Conservation (phyloP, 164 flowering plant genomes). For the Dillenia turbinata region DNA sequence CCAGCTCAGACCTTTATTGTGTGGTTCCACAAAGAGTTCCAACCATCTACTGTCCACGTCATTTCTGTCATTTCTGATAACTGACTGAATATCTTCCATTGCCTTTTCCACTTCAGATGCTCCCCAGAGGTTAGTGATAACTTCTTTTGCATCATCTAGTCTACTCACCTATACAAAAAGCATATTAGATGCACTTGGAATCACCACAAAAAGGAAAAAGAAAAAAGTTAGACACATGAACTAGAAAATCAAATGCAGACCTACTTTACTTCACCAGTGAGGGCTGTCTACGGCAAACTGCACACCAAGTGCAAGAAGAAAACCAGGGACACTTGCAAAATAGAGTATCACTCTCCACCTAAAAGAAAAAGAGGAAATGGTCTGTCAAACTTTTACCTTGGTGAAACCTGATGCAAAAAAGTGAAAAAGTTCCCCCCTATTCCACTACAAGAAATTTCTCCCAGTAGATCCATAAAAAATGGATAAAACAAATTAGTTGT, state of each 20-base stretch:
- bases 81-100: slow-evolving; percentile 66
- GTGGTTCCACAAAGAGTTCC: slow-evolving; percentile 68
- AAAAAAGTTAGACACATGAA: neutral
- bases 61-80: slow-evolving; percentile 46
- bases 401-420: neutral
- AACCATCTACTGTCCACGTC: slow-evolving; percentile 61
- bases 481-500: too few species aligned
- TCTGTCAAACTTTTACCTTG: too few species aligned
- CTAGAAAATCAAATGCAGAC: slow-evolving; percentile 8
- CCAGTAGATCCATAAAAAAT: too few species aligned
- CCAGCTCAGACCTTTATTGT: slow-evolving; percentile 70
- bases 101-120: slow-evolving; percentile 57
- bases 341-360: slow-evolving; percentile 92
- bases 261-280: slow-evolving; percentile 85
- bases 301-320: slow-evolving; percentile 62
- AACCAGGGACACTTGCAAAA: slow-evolving; percentile 66
- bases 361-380: slow-evolving; percentile 8
- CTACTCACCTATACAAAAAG: slow-evolving; percentile 50
- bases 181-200: neutral
- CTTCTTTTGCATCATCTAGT: slow-evolving; percentile 48
- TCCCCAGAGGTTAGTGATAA: slow-evolving; percentile 66
- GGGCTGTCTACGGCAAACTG: slow-evolving; percentile 94
- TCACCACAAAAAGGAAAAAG: neutral
- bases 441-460: too few species aligned
- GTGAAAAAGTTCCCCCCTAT: neutral